Evolutionary conservation across 257 asterid genomes (phyloP).

Genomic region (Perilla frutescens): DNA sequence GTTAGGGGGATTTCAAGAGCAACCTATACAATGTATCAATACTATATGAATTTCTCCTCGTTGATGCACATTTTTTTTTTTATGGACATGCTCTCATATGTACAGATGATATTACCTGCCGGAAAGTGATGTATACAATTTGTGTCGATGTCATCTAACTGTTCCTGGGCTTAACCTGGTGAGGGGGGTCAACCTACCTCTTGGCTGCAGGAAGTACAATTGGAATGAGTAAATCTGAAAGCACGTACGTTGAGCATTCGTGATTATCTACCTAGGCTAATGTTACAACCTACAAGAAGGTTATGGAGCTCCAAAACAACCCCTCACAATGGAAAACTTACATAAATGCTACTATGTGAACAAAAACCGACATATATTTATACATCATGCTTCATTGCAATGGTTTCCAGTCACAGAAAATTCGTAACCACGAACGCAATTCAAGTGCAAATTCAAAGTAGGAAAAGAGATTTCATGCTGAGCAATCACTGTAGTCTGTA

Average conservation of each 20-base stretch:
- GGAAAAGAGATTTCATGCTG: background rate
- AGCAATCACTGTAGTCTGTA: background rate
- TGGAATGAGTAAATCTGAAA: background rate
- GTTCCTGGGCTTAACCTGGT: slow-evolving; percentile 11
- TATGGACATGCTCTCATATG: slow-evolving; percentile 21
- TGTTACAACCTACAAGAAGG: background rate
- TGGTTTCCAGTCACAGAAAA: no score
- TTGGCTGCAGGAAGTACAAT: slow-evolving; percentile 40
- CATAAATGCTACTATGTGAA: no score
- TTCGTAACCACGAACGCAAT: background rate
- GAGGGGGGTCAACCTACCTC: slow-evolving; percentile 24
- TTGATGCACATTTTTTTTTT: background rate
- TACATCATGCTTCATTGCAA: no score
- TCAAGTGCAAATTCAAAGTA: no score
- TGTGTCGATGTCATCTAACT: slow-evolving; percentile 24
- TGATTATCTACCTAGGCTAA: background rate
- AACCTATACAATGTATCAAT: background rate
- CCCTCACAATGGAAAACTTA: no score
- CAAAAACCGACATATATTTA: no score
- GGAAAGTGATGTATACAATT: background rate
- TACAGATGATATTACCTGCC: slow-evolving; percentile 30
- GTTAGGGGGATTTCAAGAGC: slow-evolving; percentile 7
- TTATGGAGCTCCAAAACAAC: no score
- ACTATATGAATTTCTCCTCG: slow-evolving; percentile 22
- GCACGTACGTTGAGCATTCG: background rate